These are phyloP conservation scores for Saccharomycopsis hybrid DNA, from an alignment of 1,139 yeast genomes.

Conservation along the genomic window DNA sequence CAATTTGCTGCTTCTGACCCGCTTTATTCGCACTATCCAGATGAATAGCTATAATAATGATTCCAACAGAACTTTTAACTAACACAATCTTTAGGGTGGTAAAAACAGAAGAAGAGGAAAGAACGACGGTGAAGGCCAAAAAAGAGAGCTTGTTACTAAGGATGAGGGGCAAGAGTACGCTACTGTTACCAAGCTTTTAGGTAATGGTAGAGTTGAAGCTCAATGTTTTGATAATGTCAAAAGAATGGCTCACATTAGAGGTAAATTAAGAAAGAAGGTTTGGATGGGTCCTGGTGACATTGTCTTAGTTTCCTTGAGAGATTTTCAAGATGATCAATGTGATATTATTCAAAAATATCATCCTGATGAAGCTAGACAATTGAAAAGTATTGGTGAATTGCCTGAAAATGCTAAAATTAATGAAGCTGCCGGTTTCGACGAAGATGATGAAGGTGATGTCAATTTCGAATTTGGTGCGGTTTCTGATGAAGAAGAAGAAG, in stretches of 20 bases:
- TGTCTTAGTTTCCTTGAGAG: constrained; percentile 91
- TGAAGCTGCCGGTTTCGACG: constrained; percentile 85
- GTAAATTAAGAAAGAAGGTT: constrained; percentile 97
- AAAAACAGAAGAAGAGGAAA: constrained; percentile 95
- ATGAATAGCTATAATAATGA: background rate
- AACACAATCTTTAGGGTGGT: constrained; percentile 32
- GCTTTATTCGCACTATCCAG: background rate
- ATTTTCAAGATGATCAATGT: constrained; percentile 97
- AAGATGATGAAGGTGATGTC: constrained; percentile 89
- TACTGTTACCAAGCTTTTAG: constrained; percentile 96
- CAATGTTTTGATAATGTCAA: constrained; percentile 88
- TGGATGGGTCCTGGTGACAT: constrained; percentile 99
- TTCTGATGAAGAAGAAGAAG: constrained; percentile 72
- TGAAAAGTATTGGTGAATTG: constrained; percentile 93
- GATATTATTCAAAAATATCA: constrained; percentile 96
- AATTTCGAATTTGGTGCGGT: constrained; percentile 98
- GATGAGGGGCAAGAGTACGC: constrained; percentile 99
- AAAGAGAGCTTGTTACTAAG: constrained; percentile 85
- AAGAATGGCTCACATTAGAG: constrained; percentile 97
- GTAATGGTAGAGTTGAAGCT: constrained; percentile 96
- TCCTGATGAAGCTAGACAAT: constrained; percentile 96
- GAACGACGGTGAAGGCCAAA: constrained; percentile 79
- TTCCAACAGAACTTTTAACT: constrained; percentile 21
- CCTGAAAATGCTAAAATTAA: constrained; percentile 96
- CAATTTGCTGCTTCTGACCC: background rate